Evolutionary conservation across 345 rosid species (phyloP), one percentile per base, ranked within the genome.

Genomic region (Abelmoschus esculentus): DNA sequence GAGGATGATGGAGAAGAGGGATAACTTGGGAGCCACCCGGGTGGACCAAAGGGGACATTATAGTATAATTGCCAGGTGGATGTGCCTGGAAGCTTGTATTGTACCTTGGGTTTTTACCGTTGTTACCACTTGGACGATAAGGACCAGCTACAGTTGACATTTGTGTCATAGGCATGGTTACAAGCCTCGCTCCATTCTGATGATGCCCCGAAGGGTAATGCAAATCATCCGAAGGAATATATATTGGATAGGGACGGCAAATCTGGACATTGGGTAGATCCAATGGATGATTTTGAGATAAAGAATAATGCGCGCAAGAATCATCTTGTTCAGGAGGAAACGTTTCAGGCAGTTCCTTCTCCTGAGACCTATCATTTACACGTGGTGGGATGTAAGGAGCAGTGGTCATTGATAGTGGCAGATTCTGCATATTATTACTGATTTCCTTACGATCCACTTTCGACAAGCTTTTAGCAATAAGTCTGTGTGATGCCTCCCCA

Each of bases 401-500:
- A 1, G 70, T 68, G 31, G 70, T 72, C 75, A 79, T 73, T 66
- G 76, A 78, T 50, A 29, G 66, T 53, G 81, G 71, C 7, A 76
- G 80, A 53, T 64, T 72, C 61, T 61, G 87, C 75, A 50, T 56
- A 55, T 78, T 78, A 73, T 62, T 78, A 55, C 67, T 74, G 54
- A 58, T 31, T 34, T 78, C 77, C 32, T 73, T 76, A 66, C 47
- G 68, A 58, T 76, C 81, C 34, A 47, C 70, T 70, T 79, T 82
- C 70, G 64, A 15, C 75, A 91, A 82, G 72, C 90, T 88, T 71
- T 87, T 85, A 64, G 75, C 71, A 69, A 91, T 80, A 50, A 91
- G 89, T 44, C 87, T 84, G 72, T 86, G 90, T 2, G 97, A 86
- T 73, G 84, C 93, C 31, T 85, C 86, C 76, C 89, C 90, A 36